Evolutionary conservation across 768 basidiomycete genomes (phyloP).

Genomic region (Kwoniella sp.): DNA sequence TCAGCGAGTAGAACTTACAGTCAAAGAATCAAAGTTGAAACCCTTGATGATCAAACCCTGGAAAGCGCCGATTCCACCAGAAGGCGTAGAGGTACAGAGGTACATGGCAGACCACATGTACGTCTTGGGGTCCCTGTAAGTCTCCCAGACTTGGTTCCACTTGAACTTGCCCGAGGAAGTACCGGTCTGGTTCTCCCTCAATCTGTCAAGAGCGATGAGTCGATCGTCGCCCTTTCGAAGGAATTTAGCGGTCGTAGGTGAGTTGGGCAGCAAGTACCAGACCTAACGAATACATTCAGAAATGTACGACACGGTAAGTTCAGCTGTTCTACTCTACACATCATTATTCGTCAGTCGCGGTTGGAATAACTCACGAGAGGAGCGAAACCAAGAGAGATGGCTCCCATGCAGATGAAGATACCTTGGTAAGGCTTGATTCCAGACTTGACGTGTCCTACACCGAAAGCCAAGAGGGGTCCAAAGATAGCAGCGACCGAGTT

Average conservation of each 20-base stretch:
- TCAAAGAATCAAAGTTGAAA: conserved; percentile 18
- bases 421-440: conserved; percentile 28
- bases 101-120: conserved; percentile 28
- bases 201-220: conserved; percentile 38
- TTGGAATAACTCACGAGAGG: conserved; percentile 26
- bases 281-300: background rate
- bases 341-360: too few species aligned
- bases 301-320: too few species aligned
- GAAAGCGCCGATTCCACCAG: conserved; percentile 23
- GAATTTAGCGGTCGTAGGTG: conserved; percentile 41
- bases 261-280: conserved; percentile 39
- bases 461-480: conserved; percentile 28
- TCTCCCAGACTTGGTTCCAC: conserved; percentile 36
- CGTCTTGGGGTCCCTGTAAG: conserved; percentile 35
- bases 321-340: too few species aligned
- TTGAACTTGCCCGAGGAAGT: conserved; percentile 29
- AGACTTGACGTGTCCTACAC: conserved; percentile 16
- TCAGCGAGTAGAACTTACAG: background rate
- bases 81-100: conserved; percentile 16
- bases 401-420: conserved; percentile 41
- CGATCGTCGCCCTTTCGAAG: conserved; percentile 38
- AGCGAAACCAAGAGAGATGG: conserved; percentile 27
- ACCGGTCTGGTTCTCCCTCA: conserved; percentile 45
- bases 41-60: conserved; percentile 29
- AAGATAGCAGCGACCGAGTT: conserved; percentile 28